These are phyloP conservation scores for Lichtheimia ramosa DNA, from an alignment of 371 early-diverging fungal species.

Conservation along the genomic window DNA sequence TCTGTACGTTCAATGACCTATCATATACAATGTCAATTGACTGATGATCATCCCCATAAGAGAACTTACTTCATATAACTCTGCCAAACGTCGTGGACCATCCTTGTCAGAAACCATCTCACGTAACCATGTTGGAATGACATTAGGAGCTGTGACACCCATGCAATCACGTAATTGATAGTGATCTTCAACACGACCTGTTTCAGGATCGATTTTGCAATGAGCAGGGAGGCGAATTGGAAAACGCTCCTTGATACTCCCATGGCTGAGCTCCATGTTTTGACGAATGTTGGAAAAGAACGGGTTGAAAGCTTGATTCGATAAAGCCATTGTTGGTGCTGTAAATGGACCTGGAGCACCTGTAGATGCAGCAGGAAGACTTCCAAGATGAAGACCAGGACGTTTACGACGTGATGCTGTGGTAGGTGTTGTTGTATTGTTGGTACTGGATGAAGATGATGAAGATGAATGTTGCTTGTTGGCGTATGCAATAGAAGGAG, in stretches of 20 bases:
- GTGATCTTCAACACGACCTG: not conserved
- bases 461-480: not conserved
- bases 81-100: slow-evolving; percentile 36
- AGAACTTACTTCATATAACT: slow-evolving; percentile 30
- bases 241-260: slow-evolving; percentile 28
- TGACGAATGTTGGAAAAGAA: slow-evolving; percentile 41
- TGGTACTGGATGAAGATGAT: not conserved
- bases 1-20: slow-evolving; percentile 51
- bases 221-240: slow-evolving; percentile 19
- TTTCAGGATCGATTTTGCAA: slow-evolving; percentile 4
- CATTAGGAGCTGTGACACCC: not conserved
- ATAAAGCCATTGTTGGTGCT: slow-evolving; percentile 42
- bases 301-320: slow-evolving; percentile 38
- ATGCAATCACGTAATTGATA: not conserved
- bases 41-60: not conserved
- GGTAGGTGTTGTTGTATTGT: not conserved
- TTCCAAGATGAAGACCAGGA: slow-evolving; percentile 30
- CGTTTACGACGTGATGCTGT: slow-evolving; percentile 15
- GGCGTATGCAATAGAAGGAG: not conserved
- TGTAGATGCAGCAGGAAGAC: slow-evolving; percentile 19
- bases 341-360: slow-evolving; percentile 28
- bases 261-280: slow-evolving; percentile 29
- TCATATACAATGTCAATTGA: not conserved
- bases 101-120: slow-evolving; percentile 19
- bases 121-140: slow-evolving; percentile 30